These are phyloP conservation scores for Trebouxiophyceae sp. DNA, from an alignment of 163 green algal species.

Conservation along the genomic window DNA sequence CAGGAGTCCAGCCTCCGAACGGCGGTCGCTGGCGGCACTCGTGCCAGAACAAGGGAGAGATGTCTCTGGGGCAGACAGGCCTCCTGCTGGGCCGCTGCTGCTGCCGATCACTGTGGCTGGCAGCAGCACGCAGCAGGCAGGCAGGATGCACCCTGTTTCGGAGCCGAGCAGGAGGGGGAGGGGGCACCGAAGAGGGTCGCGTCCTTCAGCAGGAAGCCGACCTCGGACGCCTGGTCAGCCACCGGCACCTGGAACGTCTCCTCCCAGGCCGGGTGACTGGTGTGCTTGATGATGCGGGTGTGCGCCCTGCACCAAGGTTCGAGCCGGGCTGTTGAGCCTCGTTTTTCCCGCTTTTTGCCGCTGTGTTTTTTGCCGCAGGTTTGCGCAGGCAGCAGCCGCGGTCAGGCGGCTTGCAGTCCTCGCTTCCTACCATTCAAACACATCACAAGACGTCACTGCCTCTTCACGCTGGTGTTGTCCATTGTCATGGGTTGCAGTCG, in stretches of 20 bases:
- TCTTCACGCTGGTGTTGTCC: neutral
- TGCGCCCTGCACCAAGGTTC: constrained; percentile 1
- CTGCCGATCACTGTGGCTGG: no score
- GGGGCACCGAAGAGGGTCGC: neutral
- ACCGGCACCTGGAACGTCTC: constrained; percentile 1
- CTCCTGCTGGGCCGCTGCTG: no score
- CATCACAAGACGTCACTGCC: neutral
- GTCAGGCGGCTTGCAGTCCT: no score
- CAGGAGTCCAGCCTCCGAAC: no score
- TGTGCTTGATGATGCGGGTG: constrained; percentile 2
- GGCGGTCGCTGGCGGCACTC: no score
- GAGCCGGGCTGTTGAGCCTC: no score
- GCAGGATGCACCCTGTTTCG: no score
- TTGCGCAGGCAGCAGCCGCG: neutral
- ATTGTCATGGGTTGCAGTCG: no score
- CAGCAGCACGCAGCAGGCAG: no score
- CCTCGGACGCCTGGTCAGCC: neutral
- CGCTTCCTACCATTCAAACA: neutral
- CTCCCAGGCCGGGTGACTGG: neutral
- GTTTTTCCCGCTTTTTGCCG: neutral
- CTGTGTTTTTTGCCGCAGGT: neutral
- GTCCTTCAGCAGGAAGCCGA: constrained; percentile 5
- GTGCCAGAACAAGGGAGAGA: no score
- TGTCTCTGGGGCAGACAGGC: no score
- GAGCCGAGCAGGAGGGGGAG: no score